Percentiles rank a stretch among this genome's conserved stretches.
Conservation (phyloP, 352 stramenopile species). For the Globisporangium yorkense region DNA sequence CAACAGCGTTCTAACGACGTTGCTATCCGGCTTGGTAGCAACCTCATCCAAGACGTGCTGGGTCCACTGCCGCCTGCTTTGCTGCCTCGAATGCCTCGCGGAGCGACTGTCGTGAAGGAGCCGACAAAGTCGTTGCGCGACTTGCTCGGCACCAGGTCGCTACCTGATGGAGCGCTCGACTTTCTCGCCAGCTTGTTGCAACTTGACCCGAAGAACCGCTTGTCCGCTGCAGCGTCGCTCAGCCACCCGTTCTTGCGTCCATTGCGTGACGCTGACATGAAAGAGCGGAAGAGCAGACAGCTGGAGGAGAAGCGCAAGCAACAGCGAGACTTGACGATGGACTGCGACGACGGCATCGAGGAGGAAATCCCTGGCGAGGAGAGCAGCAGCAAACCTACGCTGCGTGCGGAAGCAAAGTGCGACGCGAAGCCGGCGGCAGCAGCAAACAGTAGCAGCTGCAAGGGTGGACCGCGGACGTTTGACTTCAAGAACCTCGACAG, state of each 20-base stretch:
- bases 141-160: conserved; percentile 27
- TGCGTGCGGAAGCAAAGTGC: conserved; percentile 12
- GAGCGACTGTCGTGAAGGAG: conserved; percentile 27
- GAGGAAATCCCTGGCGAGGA: conserved; percentile 63
- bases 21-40: conserved; percentile 23
- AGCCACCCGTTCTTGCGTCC: conserved; percentile 49
- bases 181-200: conserved; percentile 59
- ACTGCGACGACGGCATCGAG: conserved; percentile 66
- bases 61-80: conserved; percentile 44
- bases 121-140: conserved; percentile 41
- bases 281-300: conserved; percentile 27
- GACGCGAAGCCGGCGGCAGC: conserved; percentile 12
- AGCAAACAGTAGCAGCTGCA: conserved; percentile 8
- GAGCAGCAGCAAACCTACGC: conserved; percentile 2
- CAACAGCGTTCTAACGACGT: background rate
- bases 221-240: conserved; percentile 46
- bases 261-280: conserved; percentile 46
- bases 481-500: conserved; percentile 21
- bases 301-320: conserved; percentile 34
- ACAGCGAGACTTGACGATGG: conserved; percentile 1
- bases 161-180: conserved; percentile 60
- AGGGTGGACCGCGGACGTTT: conserved; percentile 17
- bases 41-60: conserved; percentile 67
- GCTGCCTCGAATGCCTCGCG: conserved; percentile 44
- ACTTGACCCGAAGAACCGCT: conserved; percentile 48